Base-by-base conservation (phyloP, 345 rosid species). In the Bruguiera gymnorhiza region DNA sequence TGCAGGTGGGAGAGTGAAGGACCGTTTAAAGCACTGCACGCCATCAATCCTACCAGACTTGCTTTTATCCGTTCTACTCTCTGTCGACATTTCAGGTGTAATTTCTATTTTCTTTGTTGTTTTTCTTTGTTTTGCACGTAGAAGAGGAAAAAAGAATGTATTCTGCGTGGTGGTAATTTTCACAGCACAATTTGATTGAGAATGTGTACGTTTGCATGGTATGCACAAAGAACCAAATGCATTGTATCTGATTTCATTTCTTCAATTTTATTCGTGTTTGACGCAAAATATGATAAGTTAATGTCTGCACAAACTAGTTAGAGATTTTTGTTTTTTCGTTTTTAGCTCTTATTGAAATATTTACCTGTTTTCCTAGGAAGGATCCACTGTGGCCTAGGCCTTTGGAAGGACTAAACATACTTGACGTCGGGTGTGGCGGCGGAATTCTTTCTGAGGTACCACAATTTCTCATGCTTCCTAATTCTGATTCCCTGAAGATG, bases 401-500 rank as follows among this genome's bases (percentile, higher is more conserved):
- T 71, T 85, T 92, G 60, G 89, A 95, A 80, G 99, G 98, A 69
- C 78, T 95, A 43, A 83, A 77, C 53, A 67, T 95, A 56, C 74
- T 81, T 26, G 99, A 95, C 71, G 89, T 95, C 24, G 99, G 98
- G 54, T 95, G 98, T 58, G 98, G 98, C 6, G 99, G 99, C 8
- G 99, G 98, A 68, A 83, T 95, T 67, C 97, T 95, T 63, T 88
- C 97, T 3, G 99, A 95, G 97, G 99, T 92, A 80, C 57, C 26
- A 9, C 55, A 57, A 51, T 36, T 15, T 50, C 8, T n/a, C 10
- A 15, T 26, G 13, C 32, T 63, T 16, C 32, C 29, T 7, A 23
- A 19, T 2, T 46, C 26, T 63, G 52, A 0, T 6, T 43, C 50
- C 50, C 16, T 43, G 50, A 43, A 43, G 15, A 13, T 43, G 50